Evolutionary conservation across 2,329 filamentous ascomycete genomes (phyloP), one percentile per base, ranked within the genome.

Genomic region (Torrubiella hemipterigena): DNA sequence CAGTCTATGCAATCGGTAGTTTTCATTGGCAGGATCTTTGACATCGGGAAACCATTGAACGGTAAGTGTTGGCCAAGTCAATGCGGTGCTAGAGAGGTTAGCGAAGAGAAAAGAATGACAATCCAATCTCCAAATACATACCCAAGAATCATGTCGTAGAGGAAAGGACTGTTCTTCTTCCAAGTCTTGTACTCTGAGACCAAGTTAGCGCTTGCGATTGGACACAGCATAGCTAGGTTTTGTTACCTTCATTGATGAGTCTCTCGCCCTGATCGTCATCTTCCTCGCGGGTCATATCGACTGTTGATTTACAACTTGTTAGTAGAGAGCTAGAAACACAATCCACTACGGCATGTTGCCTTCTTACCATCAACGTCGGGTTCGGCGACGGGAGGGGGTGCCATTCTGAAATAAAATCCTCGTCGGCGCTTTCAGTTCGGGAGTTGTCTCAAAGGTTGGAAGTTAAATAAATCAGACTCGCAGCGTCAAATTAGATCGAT

Each of bases 131-230:
- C n/a, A 33, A n/a, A 25, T 10, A 29, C 37, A 42, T 56, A 77
- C 77, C 77, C 87, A 41, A 96, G 69, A 42, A 98, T 91, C 76
- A 95, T 84, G 55, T 98, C 91, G 57, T 98, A 98, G 46, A 98
- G 80, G 52, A 96, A 96, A 4, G 91, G 87, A 42, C 83, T 85
- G 60, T 98, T 98, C 68, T 98, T 98, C 70, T 98, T 98, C 91
- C 91, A 98, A 43, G 89, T 95, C 58, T 98, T 98, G 73, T 98
- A 98, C 56, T 98, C 91, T 86, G 46, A 13, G 13, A 16, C 17
- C 13, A 24, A 18, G 25, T 46, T 12, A 37, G 32, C 24, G 4
- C 3, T 21, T 27, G 13, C 9, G 13, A 9, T 9, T 16, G 3
- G n/a, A 8, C 11, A 12, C 8, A 15, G 4, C 15, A n/a, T 7